Conservation (phyloP, 768 basidiomycete species). For the Russula olivacea region DNA sequence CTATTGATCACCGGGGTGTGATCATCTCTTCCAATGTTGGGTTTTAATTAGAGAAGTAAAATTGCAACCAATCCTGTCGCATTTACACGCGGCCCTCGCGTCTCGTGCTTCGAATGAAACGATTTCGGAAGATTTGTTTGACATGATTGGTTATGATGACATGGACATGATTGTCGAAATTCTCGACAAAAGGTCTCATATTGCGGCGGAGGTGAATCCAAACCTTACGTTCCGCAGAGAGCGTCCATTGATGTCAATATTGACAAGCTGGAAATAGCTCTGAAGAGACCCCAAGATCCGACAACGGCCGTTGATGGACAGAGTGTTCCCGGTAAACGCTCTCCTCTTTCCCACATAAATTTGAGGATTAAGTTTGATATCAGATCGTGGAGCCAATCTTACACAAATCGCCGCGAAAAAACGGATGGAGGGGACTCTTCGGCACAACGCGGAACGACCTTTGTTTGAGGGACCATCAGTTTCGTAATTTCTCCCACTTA, state of each 20-base stretch:
- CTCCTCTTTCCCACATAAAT: not conserved
- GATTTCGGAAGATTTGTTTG: conserved; percentile 71
- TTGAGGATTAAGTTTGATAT: not conserved
- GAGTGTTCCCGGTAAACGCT: not conserved
- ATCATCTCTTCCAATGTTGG: not conserved
- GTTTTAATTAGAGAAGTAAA: conserved; percentile 28
- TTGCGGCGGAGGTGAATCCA: conserved; percentile 45
- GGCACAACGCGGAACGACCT: conserved; percentile 58
- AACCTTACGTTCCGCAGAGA: not conserved
- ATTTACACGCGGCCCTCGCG: conserved; percentile 39
- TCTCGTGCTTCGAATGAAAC: conserved; percentile 54
- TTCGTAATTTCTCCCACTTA: conserved; percentile 20
- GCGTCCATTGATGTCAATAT: conserved; percentile 3
- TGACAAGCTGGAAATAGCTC: conserved; percentile 15
- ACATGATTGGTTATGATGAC: conserved; percentile 78
- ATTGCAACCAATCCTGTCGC: conserved; percentile 27
- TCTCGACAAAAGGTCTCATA: conserved; percentile 46
- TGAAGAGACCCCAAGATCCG: not conserved
- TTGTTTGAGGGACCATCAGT: conserved; percentile 56
- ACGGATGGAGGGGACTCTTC: conserved; percentile 56
- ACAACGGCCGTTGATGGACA: not conserved
- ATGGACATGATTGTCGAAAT: conserved; percentile 75
- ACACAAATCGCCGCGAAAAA: conserved; percentile 37
- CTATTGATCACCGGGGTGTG: not conserved
- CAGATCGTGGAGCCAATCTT: conserved; percentile 10